Base-by-base conservation (phyloP, 2,329 filamentous ascomycete genomes). In the Aureobasidium mangrovei region DNA sequence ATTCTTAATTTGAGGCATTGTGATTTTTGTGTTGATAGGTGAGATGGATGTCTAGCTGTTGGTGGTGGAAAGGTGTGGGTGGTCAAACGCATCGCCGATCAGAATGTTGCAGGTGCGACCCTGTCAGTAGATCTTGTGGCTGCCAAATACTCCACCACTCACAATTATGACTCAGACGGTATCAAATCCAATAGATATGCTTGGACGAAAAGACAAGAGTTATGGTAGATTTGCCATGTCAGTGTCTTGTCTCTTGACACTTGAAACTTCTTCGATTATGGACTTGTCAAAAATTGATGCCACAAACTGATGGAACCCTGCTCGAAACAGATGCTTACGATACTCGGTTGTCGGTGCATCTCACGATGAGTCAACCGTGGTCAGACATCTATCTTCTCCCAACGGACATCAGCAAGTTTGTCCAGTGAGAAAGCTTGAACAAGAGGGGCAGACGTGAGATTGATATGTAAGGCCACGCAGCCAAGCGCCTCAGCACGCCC, bases 401-500 rank as follows among this genome's bases (percentile, higher is more conserved):
- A 12, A 32, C 7, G 26, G 28, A 32, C 31, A 28, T 29, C 38
- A 18, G 18, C 29, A 18, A 7, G 8, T 3, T 26, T 24, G 8
- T 12, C 4, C 7, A 28, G 7, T 2, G 8, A 4, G 38, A 49
- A 39, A 39, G 7, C 3, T 7, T 4, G 12, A 39, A n/a, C 27
- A 12, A 35, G 36, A 41, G 6, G 26, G 9, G 38, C n/a, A 42
- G 39, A 35, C 38, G 47, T 52, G 18, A 52, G 47, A 42, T 42
- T 7, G 28, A 28, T 6, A 52, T 52, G 47, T 29, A 52, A 31
- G 28, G 38, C 29, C 18, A 52, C 39, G 10, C 47, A 51, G 47
- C 47, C 47, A 52, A 52, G 47, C 47, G 47, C 47, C 38, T 12
- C 18, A 42, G 18, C 18, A 33, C 33, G 47, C 28, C 29, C 8